These are phyloP conservation scores for Alternaria incomplexa DNA, from an alignment of 2,329 filamentous ascomycete species.

Conservation along the genomic window DNA sequence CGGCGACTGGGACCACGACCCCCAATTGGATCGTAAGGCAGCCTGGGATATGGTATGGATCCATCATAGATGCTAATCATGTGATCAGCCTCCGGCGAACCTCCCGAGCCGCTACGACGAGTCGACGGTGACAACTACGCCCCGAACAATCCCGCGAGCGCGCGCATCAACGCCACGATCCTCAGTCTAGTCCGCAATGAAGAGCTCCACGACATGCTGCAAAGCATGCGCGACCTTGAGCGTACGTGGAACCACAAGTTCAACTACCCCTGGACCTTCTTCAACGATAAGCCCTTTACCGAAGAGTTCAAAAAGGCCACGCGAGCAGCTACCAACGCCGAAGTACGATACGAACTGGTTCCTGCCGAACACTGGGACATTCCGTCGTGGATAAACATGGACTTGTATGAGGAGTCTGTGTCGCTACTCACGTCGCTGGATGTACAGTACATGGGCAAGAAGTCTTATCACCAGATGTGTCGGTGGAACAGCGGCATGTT, in stretches of 20 bases:
- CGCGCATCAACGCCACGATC: slow-evolving; percentile 91
- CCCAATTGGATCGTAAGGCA: slow-evolving; percentile 82
- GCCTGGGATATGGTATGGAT: neutral
- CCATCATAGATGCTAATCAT: neutral
- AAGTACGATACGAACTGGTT: slow-evolving; percentile 85
- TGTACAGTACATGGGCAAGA: slow-evolving; percentile 87
- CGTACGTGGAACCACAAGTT: slow-evolving; percentile 97
- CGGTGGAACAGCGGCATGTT: slow-evolving; percentile 98
- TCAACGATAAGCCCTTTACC: slow-evolving; percentile 93
- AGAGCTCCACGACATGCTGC: slow-evolving; percentile 82
- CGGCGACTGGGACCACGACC: slow-evolving; percentile 75
- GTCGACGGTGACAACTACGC: slow-evolving; percentile 75
- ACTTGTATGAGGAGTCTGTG: slow-evolving; percentile 84
- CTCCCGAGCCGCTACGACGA: slow-evolving; percentile 75
- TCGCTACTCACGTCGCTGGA: slow-evolving; percentile 81
- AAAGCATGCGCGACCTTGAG: slow-evolving; percentile 90
- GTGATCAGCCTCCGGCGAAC: slow-evolving; percentile 77
- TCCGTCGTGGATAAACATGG: slow-evolving; percentile 88
- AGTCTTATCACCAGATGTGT: slow-evolving; percentile 98
- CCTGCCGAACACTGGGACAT: slow-evolving; percentile 95
- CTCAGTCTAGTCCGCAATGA: slow-evolving; percentile 91
- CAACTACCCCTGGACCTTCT: slow-evolving; percentile 99
- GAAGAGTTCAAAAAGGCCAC: slow-evolving; percentile 91
- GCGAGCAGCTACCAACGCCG: slow-evolving; percentile 81
- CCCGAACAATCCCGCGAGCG: slow-evolving; percentile 74